Percentiles rank a stretch among this genome's conserved stretches.
These are phyloP conservation scores for Hypoxylon sp. DNA, from an alignment of 2,329 filamentous ascomycete genomes.

Conservation along the genomic window DNA sequence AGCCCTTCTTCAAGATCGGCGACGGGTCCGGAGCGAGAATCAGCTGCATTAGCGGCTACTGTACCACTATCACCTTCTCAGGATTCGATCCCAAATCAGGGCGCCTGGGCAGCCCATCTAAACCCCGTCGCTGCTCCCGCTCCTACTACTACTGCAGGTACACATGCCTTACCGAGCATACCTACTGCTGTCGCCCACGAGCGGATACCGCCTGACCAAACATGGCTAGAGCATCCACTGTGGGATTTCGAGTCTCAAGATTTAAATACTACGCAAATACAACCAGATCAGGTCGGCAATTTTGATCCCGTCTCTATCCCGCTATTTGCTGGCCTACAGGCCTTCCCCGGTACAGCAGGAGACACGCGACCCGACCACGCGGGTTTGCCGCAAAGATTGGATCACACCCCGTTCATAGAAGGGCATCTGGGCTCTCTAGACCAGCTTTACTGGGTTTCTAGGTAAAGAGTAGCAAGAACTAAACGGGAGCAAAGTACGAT, in stretches of 20 bases:
- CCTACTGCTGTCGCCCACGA: conserved; percentile 8
- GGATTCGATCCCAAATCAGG: conserved; percentile 10
- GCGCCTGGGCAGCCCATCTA: conserved; percentile 10
- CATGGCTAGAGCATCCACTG: conserved; percentile 12
- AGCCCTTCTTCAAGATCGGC: conserved; percentile 10
- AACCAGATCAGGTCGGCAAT: conserved; percentile 7
- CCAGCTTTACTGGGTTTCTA: conserved; percentile 19
- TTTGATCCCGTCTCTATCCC: conserved; percentile 14
- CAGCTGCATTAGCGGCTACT: conserved; percentile 16
- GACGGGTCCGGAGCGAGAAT: conserved; percentile 11
- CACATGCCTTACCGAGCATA: conserved; percentile 11
- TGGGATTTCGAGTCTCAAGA: conserved; percentile 14
- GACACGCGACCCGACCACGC: conserved; percentile 15
- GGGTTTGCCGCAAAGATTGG: conserved; percentile 14
- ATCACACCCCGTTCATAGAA: conserved; percentile 5
- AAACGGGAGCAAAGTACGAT: conserved; percentile 11
- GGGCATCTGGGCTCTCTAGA: conserved; percentile 4
- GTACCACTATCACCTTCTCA: conserved; percentile 15
- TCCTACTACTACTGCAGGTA: conserved; percentile 1
- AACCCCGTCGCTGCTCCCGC: conserved; percentile 10
- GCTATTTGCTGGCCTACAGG: conserved; percentile 10
- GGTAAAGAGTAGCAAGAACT: conserved; percentile 6
- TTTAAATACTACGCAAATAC: conserved; percentile 12
- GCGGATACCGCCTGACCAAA: conserved; percentile 15
- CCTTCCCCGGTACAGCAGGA: conserved; percentile 2